Conservation (phyloP, 768 basidiomycete genomes). For the Mycena olivaceomarginata region DNA sequence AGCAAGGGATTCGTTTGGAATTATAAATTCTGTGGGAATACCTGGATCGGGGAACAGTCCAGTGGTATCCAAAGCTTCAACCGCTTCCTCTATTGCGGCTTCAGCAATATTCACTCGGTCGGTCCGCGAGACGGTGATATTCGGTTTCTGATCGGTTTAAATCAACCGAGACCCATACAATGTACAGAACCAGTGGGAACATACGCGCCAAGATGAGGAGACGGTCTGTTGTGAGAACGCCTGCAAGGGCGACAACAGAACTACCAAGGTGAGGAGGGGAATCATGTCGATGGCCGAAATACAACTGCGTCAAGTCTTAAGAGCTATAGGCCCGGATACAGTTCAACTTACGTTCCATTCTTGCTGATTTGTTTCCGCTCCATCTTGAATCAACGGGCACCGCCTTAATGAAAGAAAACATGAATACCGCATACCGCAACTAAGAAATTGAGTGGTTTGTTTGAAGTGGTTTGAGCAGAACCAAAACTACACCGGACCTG, state of each 20-base stretch:
- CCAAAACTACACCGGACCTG: too few relatives aligned
- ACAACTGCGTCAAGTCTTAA: too few relatives aligned
- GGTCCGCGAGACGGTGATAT: not conserved
- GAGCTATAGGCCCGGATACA: too few relatives aligned
- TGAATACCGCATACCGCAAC: too few relatives aligned
- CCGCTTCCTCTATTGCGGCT: not conserved
- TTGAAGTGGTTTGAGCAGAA: too few relatives aligned
- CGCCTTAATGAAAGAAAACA: too few relatives aligned
- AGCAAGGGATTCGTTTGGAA: not conserved
- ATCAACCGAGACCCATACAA: not conserved
- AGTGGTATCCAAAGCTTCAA: not conserved
- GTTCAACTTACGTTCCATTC: too few relatives aligned
- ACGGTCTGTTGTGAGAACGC: not conserved
- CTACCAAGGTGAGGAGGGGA: not conserved
- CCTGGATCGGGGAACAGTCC: conserved; percentile 3
- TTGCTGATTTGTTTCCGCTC: too few relatives aligned
- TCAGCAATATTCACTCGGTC: conserved; percentile 1
- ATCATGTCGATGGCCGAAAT: not conserved
- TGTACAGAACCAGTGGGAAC: not conserved
- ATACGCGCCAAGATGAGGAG: not conserved
- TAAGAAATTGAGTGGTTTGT: too few relatives aligned
- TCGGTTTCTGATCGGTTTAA: not conserved
- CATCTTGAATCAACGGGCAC: too few relatives aligned
- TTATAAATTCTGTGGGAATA: not conserved
- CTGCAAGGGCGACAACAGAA: not conserved